These are phyloP conservation scores for Aureobasidium namibiae DNA, from an alignment of 2,329 filamentous ascomycete species.

Conservation along the genomic window DNA sequence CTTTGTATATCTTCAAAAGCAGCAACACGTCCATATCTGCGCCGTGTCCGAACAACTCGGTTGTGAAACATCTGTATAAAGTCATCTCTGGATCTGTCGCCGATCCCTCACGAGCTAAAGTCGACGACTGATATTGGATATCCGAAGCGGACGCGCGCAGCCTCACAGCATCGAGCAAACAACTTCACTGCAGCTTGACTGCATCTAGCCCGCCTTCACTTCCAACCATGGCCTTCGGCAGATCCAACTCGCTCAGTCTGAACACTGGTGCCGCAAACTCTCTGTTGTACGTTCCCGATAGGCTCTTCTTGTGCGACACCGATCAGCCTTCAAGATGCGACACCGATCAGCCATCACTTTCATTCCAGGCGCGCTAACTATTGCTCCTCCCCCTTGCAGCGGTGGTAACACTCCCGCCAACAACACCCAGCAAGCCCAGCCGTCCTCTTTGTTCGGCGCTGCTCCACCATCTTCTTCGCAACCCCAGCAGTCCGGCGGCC, in stretches of 20 bases:
- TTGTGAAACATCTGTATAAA: neutral
- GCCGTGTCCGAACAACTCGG: neutral
- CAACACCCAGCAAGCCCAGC: conserved; percentile 13
- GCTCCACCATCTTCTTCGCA: conserved; percentile 14
- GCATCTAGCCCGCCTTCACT: neutral
- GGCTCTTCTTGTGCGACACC: neutral
- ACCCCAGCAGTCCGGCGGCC: conserved; percentile 18
- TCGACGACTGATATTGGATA: neutral
- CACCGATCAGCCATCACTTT: neutral
- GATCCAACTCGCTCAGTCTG: conserved; percentile 44
- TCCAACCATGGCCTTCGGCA: conserved; percentile 34
- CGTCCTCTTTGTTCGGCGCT: conserved; percentile 17
- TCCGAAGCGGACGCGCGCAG: neutral
- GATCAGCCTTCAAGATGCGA: neutral
- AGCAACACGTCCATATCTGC: neutral
- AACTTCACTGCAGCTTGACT: neutral
- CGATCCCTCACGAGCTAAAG: neutral
- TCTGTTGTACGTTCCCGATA: conserved; percentile 24
- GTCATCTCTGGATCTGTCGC: neutral
- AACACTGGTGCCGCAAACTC: conserved; percentile 43
- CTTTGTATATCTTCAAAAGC: neutral
- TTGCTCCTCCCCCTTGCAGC: neutral
- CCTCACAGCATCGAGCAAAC: neutral
- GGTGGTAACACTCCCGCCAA: neutral
- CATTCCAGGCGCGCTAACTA: conserved; percentile 8